These are phyloP conservation scores for Peronospora belbahrii DNA, from an alignment of 352 stramenopile genomes.

Conservation along the genomic window DNA sequence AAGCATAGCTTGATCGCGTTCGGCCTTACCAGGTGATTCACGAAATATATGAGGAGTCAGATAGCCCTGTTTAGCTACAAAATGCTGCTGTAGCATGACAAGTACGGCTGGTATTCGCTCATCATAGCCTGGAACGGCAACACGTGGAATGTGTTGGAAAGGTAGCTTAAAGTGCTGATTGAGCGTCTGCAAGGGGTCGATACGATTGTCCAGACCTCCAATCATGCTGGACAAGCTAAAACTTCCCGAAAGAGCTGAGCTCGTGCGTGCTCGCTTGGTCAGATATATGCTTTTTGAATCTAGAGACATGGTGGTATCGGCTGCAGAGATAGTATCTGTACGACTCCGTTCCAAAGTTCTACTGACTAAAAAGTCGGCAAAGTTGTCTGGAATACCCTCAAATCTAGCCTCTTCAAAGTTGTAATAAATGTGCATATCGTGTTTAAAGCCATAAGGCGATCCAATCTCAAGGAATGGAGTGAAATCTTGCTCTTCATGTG, in stretches of 20 bases:
- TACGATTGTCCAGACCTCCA: conserved; percentile 13
- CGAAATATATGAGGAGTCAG: conserved; percentile 80
- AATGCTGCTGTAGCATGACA: conserved; percentile 80
- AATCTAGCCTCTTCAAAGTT: conserved; percentile 83
- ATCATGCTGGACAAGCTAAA: conserved; percentile 31
- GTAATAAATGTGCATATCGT: conserved; percentile 84
- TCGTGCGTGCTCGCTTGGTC: conserved; percentile 33
- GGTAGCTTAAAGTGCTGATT: conserved; percentile 85
- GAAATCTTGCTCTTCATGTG: conserved; percentile 26
- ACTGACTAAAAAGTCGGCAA: conserved; percentile 53
- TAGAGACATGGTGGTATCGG: conserved; percentile 3
- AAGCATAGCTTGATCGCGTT: conserved; percentile 72
- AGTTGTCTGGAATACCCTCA: conserved; percentile 78
- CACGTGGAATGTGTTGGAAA: conserved; percentile 62
- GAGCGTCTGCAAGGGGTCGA: conserved; percentile 41
- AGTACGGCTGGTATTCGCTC: conserved; percentile 80
- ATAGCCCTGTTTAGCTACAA: conserved; percentile 58
- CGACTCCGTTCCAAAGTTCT: conserved; percentile 17
- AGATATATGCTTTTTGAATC: conserved; percentile 8
- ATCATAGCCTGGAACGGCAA: conserved; percentile 54
- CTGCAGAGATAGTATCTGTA: conserved; percentile 14
- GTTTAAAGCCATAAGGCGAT: conserved; percentile 63
- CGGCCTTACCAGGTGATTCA: conserved; percentile 79
- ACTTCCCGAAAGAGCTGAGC: conserved; percentile 26
- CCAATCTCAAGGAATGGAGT: conserved; percentile 51